Evolutionary conservation across 495 filamentous ascomycete genomes (phyloP), one percentile per base, ranked within the genome.

Genomic region (Podospora sp.): DNA sequence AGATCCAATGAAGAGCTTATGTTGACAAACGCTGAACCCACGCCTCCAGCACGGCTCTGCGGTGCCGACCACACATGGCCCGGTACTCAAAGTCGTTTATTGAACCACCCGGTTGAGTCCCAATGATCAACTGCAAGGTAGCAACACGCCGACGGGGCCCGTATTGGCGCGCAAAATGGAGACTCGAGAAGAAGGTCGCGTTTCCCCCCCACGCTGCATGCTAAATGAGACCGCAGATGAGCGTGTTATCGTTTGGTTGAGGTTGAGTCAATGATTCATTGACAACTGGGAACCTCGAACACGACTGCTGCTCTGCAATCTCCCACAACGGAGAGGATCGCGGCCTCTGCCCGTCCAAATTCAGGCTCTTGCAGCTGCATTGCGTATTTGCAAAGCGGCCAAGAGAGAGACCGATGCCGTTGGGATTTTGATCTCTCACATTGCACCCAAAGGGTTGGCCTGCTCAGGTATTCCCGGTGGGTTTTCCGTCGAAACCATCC

Each of bases 221-320:
- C 52, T 55, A 55, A 55, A 20, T 55, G 52, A 55, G 52, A 55
- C 52, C 52, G 52, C 52, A 55, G 52, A 55, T 55, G 52, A 55
- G 52, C 52, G n/a, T 55, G 25, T 55, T 55, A 55, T 55, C 52
- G 52, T 2, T 55, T 55, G 52, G 52, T 55, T 55, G 52, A 55
- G 25, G 9, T 55, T 55, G 52, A 55, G 25, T 9, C 20, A 22
- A 55, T 55, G 52, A 55, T 4, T 55, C 52, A 55, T 55, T 55
- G 52, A 55, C 52, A 55, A 55, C 52, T 55, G 25, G 52, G 52
- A 55, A 16, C 52, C 49, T 52, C 49, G 4, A n/a, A 52, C 49
- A 20, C 6, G 20, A 55, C 40, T 55, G 52, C 52, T 55, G 52
- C 52, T 55, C 52, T 55, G 52, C 52, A 55, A 55, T 55, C 52